Evolutionary conservation across 495 filamentous ascomycete genomes (phyloP), one percentile per base, ranked within the genome.

Genomic region (Penicillium turbatum): DNA sequence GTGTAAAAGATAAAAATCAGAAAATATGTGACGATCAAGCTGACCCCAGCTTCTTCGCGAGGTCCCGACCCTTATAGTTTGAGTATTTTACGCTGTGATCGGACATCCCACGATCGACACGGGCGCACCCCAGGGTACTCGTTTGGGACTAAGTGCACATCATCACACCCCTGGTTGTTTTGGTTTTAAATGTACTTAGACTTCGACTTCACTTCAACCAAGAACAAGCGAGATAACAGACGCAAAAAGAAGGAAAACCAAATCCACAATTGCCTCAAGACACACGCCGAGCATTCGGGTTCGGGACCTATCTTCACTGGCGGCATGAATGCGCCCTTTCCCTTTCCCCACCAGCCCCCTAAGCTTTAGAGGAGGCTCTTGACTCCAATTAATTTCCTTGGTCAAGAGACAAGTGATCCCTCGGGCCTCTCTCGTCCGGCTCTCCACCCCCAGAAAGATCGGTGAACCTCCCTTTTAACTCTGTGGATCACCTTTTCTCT

Each of bases 301-400:
- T 5, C 38, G 19, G 19, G 1, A 41, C 13, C 13, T 41, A 11
- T 10, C n/a, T 36, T 9, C 34, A 13, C 5, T 6, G 31, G 12
- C 40, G 17, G n/a, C 35, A 7, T 44, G 17, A 2, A 48, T 37
- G 32, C 46, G 32, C 1, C n/a, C 26, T 48, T 7, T 37, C 46
- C 12, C 46, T 16, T 7, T 48, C 46, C 12, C 46, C 46, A 48
- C 46, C 21, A 12, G 31, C 11, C 19, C 21, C 46, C 32, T 26
- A 37, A 48, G 46, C 46, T 48, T 48, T 37, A 6, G 17, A 48
- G 30, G 46, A 48, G 46, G 31, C 46, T 48, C 46, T 48, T 48
- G 24, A 16, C 24, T 27, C 21, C 10, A 48, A 48, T 29, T 13
- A 15, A 31, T n/a, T 13, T 12, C 38, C 11, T 41, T 41, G 12